A percentile compares a stretch with the other conserved stretches of the same genome.
These are phyloP conservation scores for Hericium coralloides DNA, from an alignment of 768 basidiomycete species.

Conservation along the genomic window DNA sequence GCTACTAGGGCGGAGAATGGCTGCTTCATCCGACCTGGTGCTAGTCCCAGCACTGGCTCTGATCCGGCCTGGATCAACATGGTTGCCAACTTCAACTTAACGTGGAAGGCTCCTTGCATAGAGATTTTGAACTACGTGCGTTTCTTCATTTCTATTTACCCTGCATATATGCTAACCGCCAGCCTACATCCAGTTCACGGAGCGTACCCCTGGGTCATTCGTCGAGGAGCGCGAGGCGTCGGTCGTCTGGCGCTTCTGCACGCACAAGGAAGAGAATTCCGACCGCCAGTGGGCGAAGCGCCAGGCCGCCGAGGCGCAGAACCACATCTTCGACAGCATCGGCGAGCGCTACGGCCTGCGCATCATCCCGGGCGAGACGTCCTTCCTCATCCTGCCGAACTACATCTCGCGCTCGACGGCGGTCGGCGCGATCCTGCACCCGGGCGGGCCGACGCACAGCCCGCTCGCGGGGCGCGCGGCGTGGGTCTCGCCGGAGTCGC, in stretches of 20 bases:
- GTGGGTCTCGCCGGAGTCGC: slow-evolving; percentile 33
- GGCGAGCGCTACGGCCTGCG: slow-evolving; percentile 78
- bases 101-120: slow-evolving; percentile 73
- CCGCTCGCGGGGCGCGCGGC: slow-evolving; percentile 28
- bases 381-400: slow-evolving; percentile 77
- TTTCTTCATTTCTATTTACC: slow-evolving; percentile 9
- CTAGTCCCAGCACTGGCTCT: slow-evolving; percentile 14
- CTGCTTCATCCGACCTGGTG: slow-evolving; percentile 65
- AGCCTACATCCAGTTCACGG: slow-evolving; percentile 55
- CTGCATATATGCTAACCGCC: not conserved
- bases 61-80: slow-evolving; percentile 64
- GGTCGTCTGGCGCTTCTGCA: slow-evolving; percentile 83
- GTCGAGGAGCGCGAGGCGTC: slow-evolving; percentile 79
- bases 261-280: slow-evolving; percentile 28
- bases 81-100: slow-evolving; percentile 68
- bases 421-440: slow-evolving; percentile 70
- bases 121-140: slow-evolving; percentile 81
- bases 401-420: slow-evolving; percentile 80
- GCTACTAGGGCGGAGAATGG: slow-evolving; percentile 73
- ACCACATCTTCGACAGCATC: slow-evolving; percentile 83
- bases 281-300: slow-evolving; percentile 77
- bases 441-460: slow-evolving; percentile 40
- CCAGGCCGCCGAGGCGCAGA: slow-evolving; percentile 86
- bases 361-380: slow-evolving; percentile 72
- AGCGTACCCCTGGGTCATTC: slow-evolving; percentile 80